A percentile compares a stretch with the other conserved stretches of the same genome.
Evolutionary conservation across 208 protist species (phyloP).

Genomic region (Trypanosoma cruzi): DNA sequence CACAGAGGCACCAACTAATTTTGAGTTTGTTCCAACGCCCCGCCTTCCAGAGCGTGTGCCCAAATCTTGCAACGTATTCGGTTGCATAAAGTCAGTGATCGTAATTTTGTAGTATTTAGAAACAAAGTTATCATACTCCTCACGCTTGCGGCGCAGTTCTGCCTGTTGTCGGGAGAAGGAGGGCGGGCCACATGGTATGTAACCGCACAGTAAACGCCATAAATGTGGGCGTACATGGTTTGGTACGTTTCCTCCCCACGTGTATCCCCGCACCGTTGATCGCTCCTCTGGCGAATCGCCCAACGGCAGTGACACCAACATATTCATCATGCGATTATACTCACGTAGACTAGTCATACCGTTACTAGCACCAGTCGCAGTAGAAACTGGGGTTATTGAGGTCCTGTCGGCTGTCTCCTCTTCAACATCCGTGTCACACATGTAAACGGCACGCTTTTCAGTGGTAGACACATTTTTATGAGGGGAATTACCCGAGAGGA

Average conservation of each 20-base stretch:
- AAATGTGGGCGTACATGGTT: slow-evolving; percentile 44
- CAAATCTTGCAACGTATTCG: neutral
- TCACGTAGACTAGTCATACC: slow-evolving; percentile 1
- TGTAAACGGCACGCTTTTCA: slow-evolving; percentile 10
- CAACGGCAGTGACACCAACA: slow-evolving; percentile 28
- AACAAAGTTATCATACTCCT: slow-evolving; percentile 56
- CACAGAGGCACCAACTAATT: slow-evolving; percentile 6
- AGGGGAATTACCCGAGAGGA: slow-evolving; percentile 25
- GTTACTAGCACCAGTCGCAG: neutral
- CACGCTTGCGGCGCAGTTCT: slow-evolving; percentile 69
- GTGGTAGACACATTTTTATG: neutral
- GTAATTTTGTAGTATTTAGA: slow-evolving; percentile 45
- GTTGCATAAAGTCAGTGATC: slow-evolving; percentile 23
- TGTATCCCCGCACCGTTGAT: slow-evolving; percentile 43
- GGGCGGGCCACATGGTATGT: slow-evolving; percentile 37
- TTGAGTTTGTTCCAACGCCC: neutral
- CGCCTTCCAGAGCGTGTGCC: neutral
- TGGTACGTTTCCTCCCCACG: slow-evolving; percentile 59
- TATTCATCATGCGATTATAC: slow-evolving; percentile 29
- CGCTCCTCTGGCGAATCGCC: slow-evolving; percentile 49
- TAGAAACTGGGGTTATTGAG: neutral
- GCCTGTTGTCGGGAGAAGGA: slow-evolving; percentile 37
- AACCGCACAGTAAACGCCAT: slow-evolving; percentile 68
- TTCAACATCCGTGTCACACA: slow-evolving; percentile 1
- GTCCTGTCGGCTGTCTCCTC: neutral